Percentiles rank a stretch among this genome's conserved stretches.
Conservation (phyloP, 768 basidiomycete species). For the Trametes sanguinea region DNA sequence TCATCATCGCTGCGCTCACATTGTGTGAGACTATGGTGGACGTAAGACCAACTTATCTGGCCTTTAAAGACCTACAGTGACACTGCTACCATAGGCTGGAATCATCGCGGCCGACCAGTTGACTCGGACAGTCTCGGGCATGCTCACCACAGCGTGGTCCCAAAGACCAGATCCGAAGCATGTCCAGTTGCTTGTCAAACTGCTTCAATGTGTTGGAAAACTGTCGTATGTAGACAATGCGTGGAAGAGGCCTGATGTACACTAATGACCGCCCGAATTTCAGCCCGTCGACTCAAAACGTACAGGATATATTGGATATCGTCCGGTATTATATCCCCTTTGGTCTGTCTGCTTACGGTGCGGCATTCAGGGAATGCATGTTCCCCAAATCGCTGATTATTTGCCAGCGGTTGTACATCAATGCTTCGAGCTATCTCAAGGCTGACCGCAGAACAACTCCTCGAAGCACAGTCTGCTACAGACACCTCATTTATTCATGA, state of each 20-base stretch:
- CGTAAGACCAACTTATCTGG: conserved; percentile 29
- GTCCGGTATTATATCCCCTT: conserved; percentile 4
- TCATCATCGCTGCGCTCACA: conserved; percentile 49
- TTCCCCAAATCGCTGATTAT: background rate
- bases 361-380: background rate
- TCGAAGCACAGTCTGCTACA: conserved; percentile 14
- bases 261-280: background rate
- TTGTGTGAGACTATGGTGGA: conserved; percentile 29
- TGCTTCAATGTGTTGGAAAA: conserved; percentile 14
- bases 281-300: conserved; percentile 23
- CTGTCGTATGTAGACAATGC: conserved; percentile 19
- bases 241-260: background rate
- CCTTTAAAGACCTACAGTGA: background rate
- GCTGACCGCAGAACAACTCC: conserved; percentile 6
- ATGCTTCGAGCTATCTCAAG: conserved; percentile 22
- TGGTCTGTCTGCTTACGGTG: conserved; percentile 17
- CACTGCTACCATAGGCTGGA: conserved; percentile 14
- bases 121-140: conserved; percentile 8
- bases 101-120: conserved; percentile 24
- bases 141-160: conserved; percentile 24
- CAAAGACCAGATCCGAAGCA: conserved; percentile 4
- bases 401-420: conserved; percentile 24
- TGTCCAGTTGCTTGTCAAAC: conserved; percentile 20
- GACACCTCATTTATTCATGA: conserved; percentile 38
- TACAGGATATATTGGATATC: conserved; percentile 22